Evolutionary conservation across 192 early-diverging fungal genomes (phyloP), one percentile per base, ranked within the genome.

Genomic region (Rhizophagus clarus): DNA sequence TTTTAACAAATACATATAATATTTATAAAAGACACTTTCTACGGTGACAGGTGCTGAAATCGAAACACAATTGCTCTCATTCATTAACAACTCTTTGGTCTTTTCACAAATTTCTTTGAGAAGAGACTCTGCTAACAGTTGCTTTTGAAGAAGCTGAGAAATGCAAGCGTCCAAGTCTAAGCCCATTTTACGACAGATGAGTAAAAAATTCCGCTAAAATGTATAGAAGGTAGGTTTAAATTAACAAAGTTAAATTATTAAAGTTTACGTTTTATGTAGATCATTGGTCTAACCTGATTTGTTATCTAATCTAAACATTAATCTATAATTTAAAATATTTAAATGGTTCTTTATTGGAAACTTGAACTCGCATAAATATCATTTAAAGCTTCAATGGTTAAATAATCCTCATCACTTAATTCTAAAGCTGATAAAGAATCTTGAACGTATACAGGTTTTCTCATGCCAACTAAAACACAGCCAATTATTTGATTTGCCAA

Each of bases 1-100:
- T n/a, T 70, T 4, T 12, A 31, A 49, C 45, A 4, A 40, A n/a
- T 45, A 12, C 1, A 45, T 45, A 45, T 6, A 40, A 9, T 40
- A 40, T 40, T 40, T 95, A 82, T 95, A 95, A 71, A 96, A 95
- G 79, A 96, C 96, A 31, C 95, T 95, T n/a, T 97, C 91, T 2
- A 98, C 92, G 0, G 96, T 97, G 40, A 95, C 94, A 37, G 97
- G 97, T 14, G 96, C 93, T 26, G 86, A 85, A 49, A 98, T 93
- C 31, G 87, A 87, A 17, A 93, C 87, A 37, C 97, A 94, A 87
- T 98, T 99, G 71, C 94, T 91, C 78, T 99, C 97, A 26, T 87
- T 77, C 71, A 92, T 87, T 15, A 99, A 84, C 63, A 98, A 82
- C 34, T 94, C 91, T 72, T 95, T 95, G 24, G 92, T 90, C 62